Evolutionary conservation across 179 eudicot genomes (phyloP).

Genomic region (Drosera spatulata): DNA sequence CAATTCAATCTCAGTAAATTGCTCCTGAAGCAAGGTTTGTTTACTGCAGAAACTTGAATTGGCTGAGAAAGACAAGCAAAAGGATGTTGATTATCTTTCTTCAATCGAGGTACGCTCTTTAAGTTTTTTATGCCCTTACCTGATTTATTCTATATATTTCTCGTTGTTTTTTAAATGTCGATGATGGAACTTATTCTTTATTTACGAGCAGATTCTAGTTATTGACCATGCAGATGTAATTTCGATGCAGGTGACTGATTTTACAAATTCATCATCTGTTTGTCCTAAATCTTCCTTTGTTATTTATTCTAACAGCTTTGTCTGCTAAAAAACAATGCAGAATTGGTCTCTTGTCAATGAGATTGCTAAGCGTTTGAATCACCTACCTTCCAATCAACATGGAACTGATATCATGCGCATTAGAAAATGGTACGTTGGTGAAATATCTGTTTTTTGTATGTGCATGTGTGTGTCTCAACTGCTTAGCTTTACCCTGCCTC

Average conservation of each 20-base stretch:
- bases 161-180: not conserved
- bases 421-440: conserved; percentile 53
- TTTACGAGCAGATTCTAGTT: conserved; percentile 53
- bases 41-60: conserved; percentile 77
- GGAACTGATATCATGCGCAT: conserved; percentile 92
- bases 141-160: not conserved
- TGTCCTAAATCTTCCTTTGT: not conserved
- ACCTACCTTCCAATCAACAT: conserved; percentile 59
- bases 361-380: conserved; percentile 62
- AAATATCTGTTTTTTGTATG: conserved; percentile 1
- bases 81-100: conserved; percentile 89
- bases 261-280: conserved; percentile 1
- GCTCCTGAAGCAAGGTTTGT: conserved; percentile 6
- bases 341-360: conserved; percentile 81
- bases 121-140: not conserved
- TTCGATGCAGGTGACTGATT: conserved; percentile 74
- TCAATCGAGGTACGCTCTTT: conserved; percentile 69
- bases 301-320: not conserved
- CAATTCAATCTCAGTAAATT: not conserved
- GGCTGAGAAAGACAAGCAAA: conserved; percentile 59
- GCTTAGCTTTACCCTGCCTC: not conserved
- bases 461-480: not conserved
- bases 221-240: conserved; percentile 95
- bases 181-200: not conserved
- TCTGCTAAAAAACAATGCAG: conserved; percentile 26